Percentiles rank a stretch among this genome's conserved stretches.
These are phyloP conservation scores for Penicillium olsonii DNA, from an alignment of 2,329 filamentous ascomycete genomes.

Conservation along the genomic window DNA sequence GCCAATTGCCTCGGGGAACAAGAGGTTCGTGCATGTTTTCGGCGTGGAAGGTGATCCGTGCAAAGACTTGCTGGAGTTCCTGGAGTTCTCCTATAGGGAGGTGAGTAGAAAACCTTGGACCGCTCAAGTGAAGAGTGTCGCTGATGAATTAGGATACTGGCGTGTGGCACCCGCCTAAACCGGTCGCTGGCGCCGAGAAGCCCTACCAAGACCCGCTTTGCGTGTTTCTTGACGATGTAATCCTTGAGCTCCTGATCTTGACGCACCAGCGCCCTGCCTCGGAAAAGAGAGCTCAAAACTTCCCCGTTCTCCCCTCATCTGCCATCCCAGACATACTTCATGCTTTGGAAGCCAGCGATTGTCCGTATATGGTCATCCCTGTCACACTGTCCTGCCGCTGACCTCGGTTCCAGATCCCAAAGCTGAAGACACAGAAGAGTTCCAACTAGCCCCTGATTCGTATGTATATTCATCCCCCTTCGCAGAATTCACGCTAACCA, in stretches of 20 bases:
- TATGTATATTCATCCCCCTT: not conserved
- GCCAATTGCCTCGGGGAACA: conserved; percentile 61
- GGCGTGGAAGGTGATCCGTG: conserved; percentile 58
- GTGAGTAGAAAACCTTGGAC: conserved; percentile 27
- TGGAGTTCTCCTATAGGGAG: conserved; percentile 57
- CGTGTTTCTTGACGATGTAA: conserved; percentile 61
- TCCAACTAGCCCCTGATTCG: conserved; percentile 32
- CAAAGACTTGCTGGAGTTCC: conserved; percentile 55
- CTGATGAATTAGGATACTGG: conserved; percentile 34
- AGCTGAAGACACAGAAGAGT: conserved; percentile 29
- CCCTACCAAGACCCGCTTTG: conserved; percentile 45
- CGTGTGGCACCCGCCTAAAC: conserved; percentile 47
- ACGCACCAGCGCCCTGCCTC: conserved; percentile 47
- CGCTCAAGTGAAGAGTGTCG: not conserved
- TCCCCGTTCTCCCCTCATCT: conserved; percentile 34
- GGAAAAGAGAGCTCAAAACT: conserved; percentile 38
- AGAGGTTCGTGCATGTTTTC: conserved; percentile 65
- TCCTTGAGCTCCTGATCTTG: conserved; percentile 58
- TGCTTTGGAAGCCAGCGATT: conserved; percentile 36
- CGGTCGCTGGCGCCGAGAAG: conserved; percentile 31
- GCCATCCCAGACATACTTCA: conserved; percentile 43
- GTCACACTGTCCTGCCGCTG: conserved; percentile 7
- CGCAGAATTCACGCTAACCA: not conserved
- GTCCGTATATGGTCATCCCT: conserved; percentile 25
- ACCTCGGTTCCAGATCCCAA: conserved; percentile 30